A percentile compares a stretch with the other conserved stretches of the same genome.
These are phyloP conservation scores for Polysphondylium violaceum DNA, from an alignment of 78 protist genomes.

Conservation along the genomic window DNA sequence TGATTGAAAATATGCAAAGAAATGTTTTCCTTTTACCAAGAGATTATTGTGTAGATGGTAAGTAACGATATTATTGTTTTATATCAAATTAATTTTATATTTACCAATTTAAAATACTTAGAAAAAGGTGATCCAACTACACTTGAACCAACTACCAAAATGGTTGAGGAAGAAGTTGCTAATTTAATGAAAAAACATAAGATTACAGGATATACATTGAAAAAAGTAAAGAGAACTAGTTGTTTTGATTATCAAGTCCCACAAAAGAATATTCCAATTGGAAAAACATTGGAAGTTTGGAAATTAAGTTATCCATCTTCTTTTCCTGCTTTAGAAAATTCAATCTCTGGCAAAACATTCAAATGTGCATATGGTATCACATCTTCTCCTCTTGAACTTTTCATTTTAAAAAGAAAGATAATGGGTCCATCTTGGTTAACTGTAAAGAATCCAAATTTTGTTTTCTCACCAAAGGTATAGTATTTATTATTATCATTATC, in stretches of 20 bases:
- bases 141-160: constrained; percentile 1
- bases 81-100: neutral
- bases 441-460: neutral
- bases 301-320: constrained; percentile 32
- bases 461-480: neutral
- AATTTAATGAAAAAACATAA: neutral
- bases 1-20: constrained; percentile 37
- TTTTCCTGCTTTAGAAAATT: constrained; percentile 10
- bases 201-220: constrained; percentile 12
- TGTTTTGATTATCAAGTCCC: constrained; percentile 52
- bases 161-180: constrained; percentile 4
- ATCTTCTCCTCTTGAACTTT: constrained; percentile 81
- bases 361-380: constrained; percentile 89
- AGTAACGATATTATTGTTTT: neutral
- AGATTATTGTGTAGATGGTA: constrained; percentile 23
- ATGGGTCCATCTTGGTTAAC: constrained; percentile 97
- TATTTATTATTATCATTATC: constrained; percentile 13
- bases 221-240: constrained; percentile 14
- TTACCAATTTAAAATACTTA: too few relatives aligned
- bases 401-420: constrained; percentile 87
- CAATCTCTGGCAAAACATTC: constrained; percentile 25
- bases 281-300: constrained; percentile 5
- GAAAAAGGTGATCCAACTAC: constrained; percentile 32
- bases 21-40: constrained; percentile 71
- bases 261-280: neutral